Percentiles rank a stretch among this genome's conserved stretches.
Evolutionary conservation across 2,329 filamentous ascomycete genomes (phyloP).

Genomic region (Tolypocladium amazonense): DNA sequence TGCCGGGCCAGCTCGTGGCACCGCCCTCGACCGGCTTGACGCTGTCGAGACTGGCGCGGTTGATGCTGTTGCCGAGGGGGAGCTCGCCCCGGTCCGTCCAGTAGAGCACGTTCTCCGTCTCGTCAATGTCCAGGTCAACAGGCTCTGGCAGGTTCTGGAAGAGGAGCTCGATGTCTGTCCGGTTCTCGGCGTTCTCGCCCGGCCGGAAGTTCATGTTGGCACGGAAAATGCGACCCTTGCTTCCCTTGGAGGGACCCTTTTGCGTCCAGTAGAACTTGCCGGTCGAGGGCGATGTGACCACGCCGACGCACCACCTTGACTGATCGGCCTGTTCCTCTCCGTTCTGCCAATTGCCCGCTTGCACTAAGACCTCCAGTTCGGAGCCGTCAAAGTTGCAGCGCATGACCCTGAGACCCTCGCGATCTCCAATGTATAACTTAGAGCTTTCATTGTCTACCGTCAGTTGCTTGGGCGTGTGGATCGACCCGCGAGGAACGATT

Average conservation of each 20-base stretch:
- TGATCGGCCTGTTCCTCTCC: conserved; percentile 17
- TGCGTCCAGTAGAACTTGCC: conserved; percentile 49
- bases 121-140: conserved; percentile 46
- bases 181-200: conserved; percentile 18
- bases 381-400: conserved; percentile 28
- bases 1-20: conserved; percentile 1
- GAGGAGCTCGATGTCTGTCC: conserved; percentile 31
- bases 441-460: conserved; percentile 13
- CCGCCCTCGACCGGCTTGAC: neutral
- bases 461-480: conserved; percentile 41
- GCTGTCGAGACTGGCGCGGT: conserved; percentile 17
- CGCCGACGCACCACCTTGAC: conserved; percentile 43
- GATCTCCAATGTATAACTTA: conserved; percentile 31
- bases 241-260: conserved; percentile 42
- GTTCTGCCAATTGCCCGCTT: conserved; percentile 16
- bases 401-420: conserved; percentile 30
- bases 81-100: conserved; percentile 53
- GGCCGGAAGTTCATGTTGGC: conserved; percentile 30
- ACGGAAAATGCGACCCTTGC: conserved; percentile 39
- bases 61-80: conserved; percentile 42
- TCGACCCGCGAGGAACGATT: conserved; percentile 29
- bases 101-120: conserved; percentile 32
- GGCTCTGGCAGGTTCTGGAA: conserved; percentile 38
- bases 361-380: conserved; percentile 27
- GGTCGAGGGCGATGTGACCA: conserved; percentile 31